Conservation (phyloP, 2,329 filamentous ascomycete genomes). For the Leptodontidium sp. region DNA sequence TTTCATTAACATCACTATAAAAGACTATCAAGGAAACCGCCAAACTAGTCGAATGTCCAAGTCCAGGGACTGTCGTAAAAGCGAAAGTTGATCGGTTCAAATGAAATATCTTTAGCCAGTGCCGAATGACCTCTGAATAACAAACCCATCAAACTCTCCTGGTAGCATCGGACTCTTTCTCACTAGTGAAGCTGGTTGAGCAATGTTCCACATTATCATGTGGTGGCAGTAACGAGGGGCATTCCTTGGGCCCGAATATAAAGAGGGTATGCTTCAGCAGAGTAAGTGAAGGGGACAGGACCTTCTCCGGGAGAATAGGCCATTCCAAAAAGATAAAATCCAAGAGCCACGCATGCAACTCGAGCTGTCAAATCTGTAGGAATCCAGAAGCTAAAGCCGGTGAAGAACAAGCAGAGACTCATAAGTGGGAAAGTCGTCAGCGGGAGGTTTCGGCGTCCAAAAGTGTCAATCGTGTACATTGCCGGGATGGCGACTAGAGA, state of each 20-base stretch:
- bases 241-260: slow-evolving; percentile 66
- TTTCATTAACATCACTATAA: too few relatives aligned
- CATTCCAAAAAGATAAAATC: slow-evolving; percentile 37
- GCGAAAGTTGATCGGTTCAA: background rate
- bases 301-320: slow-evolving; percentile 69
- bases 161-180: slow-evolving; percentile 29
- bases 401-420: slow-evolving; percentile 49
- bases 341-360: slow-evolving; percentile 51
- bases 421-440: slow-evolving; percentile 72
- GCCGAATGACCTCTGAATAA: background rate
- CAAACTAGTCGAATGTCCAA: too few relatives aligned
- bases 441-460: slow-evolving; percentile 69
- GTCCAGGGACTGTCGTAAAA: background rate
- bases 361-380: slow-evolving; percentile 50
- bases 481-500: slow-evolving; percentile 61
- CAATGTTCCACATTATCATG: slow-evolving; percentile 37
- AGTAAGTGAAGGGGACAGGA: slow-evolving; percentile 68
- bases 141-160: slow-evolving; percentile 28
- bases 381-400: slow-evolving; percentile 58
- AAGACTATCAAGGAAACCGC: too few relatives aligned
- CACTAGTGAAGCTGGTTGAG: slow-evolving; percentile 25
- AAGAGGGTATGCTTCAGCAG: slow-evolving; percentile 68
- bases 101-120: background rate
- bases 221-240: slow-evolving; percentile 63
- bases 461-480: slow-evolving; percentile 72